Base-by-base conservation (phyloP, 2,329 filamentous ascomycete genomes). In the Ophiostoma himal-ulmi region DNA sequence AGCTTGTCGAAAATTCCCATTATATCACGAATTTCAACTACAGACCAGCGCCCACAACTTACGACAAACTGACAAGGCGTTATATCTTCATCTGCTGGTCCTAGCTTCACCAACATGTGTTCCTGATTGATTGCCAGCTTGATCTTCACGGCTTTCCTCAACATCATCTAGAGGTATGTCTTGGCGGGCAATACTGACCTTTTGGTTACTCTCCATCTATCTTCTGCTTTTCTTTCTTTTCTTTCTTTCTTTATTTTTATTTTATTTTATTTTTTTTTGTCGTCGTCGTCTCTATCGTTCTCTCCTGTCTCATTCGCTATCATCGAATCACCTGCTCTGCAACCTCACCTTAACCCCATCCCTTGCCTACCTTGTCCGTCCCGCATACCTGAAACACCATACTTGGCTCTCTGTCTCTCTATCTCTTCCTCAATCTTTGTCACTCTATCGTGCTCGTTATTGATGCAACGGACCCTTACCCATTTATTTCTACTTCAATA, bases 361-460 rank as follows among this genome's bases (percentile, higher is more conserved):
- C 67, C 66, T 70, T 69, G 37, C 71, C 41, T 57, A 48, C 52
- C 52, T 68, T 48, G 37, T 57, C 57, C 67, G 62, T 71, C 64
- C 70, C 68, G 70, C 70, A 69, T 57, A 67, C 68, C 68, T 71
- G 70, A 71, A 71, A 71, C 70, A 62, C 67, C 66, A 54, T 37
- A 62, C n/a, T 5, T 48, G 14, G 10, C 30, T 67, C 26, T 36
- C 36, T 11, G 65, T 30, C 41, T 64, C 5, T 48, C 68, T 36
- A 10, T 17, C 8, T 57, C 52, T 57, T 26, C n/a, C 14, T 22
- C 20, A 10, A 22, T n/a, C 20, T 2, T 26, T 57, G 17, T 26
- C 22, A 48, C 44, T 20, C 5, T 17, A 14, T 5, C 13, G 30
- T 44, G 39, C 39, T 44, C 39, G 39, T 54, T 17, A 57, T 10